phyloP scores from a whole-genome alignment of 768 basidiomycete genomes.

The Boletus rubescentipes region DNA sequence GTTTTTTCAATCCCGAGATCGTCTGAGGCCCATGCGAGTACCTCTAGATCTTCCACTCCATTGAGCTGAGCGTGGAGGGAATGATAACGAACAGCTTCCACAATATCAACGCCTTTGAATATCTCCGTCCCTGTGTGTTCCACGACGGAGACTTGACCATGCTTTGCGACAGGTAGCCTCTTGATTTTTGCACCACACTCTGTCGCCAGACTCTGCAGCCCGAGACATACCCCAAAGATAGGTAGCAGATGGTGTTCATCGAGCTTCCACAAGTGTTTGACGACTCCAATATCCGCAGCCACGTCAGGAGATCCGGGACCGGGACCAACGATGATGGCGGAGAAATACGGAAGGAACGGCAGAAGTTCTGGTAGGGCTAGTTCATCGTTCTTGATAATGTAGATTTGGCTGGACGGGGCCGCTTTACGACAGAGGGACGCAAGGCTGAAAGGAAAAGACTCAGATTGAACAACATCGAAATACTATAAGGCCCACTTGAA shows the following conservation, averaged over 20 bases:
- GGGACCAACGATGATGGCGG: constrained; percentile 72
- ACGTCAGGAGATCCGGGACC: constrained; percentile 77
- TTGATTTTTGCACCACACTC: constrained; percentile 63
- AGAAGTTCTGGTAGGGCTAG: constrained; percentile 49
- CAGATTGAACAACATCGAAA: background rate
- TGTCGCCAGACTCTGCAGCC: constrained; percentile 71
- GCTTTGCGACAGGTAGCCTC: constrained; percentile 68
- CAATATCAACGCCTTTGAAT: constrained; percentile 54
- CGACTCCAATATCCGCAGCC: constrained; percentile 61
- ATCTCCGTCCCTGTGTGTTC: constrained; percentile 57
- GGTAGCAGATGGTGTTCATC: constrained; percentile 53
- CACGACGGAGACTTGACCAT: constrained; percentile 70
- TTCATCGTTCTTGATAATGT: constrained; percentile 74
- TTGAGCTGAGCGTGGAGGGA: constrained; percentile 64
- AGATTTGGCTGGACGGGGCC: constrained; percentile 58
- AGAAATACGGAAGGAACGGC: constrained; percentile 57
- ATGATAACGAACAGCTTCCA: constrained; percentile 75
- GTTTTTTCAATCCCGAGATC: constrained; percentile 63
- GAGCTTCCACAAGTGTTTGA: constrained; percentile 70
- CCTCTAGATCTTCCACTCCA: constrained; percentile 50
- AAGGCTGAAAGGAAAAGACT: constrained; percentile 44
- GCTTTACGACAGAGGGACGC: constrained; percentile 66
- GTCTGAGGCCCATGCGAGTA: constrained; percentile 74
- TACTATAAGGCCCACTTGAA: constrained; percentile 60
- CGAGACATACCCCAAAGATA: constrained; percentile 82